Evolutionary conservation across 768 basidiomycete genomes (phyloP).

Genomic region (Leccinum longicurvipes): DNA sequence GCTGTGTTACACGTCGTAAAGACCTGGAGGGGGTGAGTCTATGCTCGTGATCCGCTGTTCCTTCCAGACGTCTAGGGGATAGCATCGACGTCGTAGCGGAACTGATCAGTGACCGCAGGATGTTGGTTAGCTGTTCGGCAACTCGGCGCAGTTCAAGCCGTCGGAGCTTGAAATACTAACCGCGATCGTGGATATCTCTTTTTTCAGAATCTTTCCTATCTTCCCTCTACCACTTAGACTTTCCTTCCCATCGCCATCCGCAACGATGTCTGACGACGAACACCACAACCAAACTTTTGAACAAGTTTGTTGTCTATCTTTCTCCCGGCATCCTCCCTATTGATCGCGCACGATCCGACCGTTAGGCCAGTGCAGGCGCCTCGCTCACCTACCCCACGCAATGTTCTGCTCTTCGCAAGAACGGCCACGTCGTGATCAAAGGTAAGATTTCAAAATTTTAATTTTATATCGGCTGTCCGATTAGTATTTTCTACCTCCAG

Average conservation of each 20-base stretch:
- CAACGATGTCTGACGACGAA: slow-evolving; percentile 87
- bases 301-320: slow-evolving; percentile 45
- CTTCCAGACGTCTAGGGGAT: too few relatives aligned
- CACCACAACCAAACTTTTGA: slow-evolving; percentile 90
- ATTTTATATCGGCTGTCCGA: slow-evolving; percentile 1
- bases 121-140: too few relatives aligned
- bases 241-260: slow-evolving; percentile 12
- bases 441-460: slow-evolving; percentile 35
- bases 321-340: slow-evolving; percentile 3
- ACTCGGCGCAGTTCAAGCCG: too few relatives aligned
- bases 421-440: slow-evolving; percentile 96
- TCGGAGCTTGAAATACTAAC: slow-evolving; percentile 42
- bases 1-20: too few relatives aligned
- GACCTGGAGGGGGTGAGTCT: too few relatives aligned
- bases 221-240: slow-evolving; percentile 18
- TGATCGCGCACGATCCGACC: slow-evolving; percentile 19
- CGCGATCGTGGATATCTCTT: slow-evolving; percentile 28
- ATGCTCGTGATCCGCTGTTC: too few relatives aligned
- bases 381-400: slow-evolving; percentile 83
- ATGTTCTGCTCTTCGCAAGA: slow-evolving; percentile 95
- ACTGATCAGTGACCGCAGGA: too few relatives aligned
- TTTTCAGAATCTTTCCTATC: slow-evolving; percentile 26
- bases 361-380: slow-evolving; percentile 68
- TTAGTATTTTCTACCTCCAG: slow-evolving; percentile 33
- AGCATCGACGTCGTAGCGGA: too few relatives aligned